Evolutionary conservation across 257 asterid genomes (phyloP).

Genomic region (Ilex aquifolium): DNA sequence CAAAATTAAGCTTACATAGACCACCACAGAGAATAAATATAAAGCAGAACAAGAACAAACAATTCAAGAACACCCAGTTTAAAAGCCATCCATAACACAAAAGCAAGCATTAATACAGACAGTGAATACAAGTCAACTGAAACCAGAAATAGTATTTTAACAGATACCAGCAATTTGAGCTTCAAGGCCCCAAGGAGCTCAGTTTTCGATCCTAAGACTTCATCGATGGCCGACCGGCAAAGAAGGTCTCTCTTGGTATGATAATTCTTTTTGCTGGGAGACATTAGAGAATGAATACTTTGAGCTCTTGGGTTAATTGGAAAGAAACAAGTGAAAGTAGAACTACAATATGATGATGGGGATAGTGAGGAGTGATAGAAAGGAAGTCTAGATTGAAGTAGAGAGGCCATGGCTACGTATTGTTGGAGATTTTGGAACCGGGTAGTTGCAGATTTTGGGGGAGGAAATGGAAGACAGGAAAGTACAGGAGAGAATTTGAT

Average conservation of each 20-base stretch:
- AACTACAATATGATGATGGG: conserved; percentile 21
- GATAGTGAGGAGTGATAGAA: conserved; percentile 19
- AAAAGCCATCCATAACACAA: neutral
- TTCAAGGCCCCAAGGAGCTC: conserved; percentile 42
- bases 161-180: conserved; percentile 63
- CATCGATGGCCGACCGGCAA: conserved; percentile 40
- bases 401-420: too few species aligned
- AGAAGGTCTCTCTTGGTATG: conserved; percentile 11
- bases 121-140: neutral
- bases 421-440: too few species aligned
- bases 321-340: neutral
- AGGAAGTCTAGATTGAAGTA: conserved; percentile 36
- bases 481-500: too few species aligned
- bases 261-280: conserved; percentile 17
- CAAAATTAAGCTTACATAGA: neutral
- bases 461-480: too few species aligned
- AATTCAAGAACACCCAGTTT: neutral
- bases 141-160: neutral
- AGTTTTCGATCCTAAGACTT: conserved; percentile 24
- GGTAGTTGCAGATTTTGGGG: too few species aligned
- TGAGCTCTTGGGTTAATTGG: conserved; percentile 2
- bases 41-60: neutral
- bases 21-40: neutral
- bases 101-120: neutral
- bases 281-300: neutral